phyloP scores from a whole-genome alignment of 352 stramenopile species.

The Globisporangium lucens region DNA sequence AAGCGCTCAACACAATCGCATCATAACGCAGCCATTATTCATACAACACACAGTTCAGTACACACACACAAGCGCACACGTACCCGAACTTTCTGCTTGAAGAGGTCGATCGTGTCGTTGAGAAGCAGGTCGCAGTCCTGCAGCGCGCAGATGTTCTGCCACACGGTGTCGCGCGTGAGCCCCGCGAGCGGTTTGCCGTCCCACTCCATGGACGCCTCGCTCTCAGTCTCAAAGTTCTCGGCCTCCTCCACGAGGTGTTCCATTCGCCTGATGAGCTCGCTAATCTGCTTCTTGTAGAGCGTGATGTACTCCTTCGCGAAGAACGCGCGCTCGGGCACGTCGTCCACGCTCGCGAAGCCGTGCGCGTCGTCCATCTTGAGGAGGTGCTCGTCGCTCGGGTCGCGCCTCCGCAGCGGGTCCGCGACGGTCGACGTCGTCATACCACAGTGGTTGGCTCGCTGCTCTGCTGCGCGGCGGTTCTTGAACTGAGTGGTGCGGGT shows the following conservation, averaged over 20 bases:
- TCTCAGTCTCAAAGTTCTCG: constrained; percentile 54
- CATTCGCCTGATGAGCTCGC: constrained; percentile 54
- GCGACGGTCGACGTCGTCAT: constrained; percentile 14
- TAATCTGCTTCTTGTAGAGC: constrained; percentile 58
- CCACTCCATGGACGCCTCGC: constrained; percentile 28
- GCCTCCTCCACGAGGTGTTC: constrained; percentile 55
- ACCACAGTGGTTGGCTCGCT: neutral
- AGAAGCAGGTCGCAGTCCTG: constrained; percentile 50
- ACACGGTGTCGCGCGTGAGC: constrained; percentile 50
- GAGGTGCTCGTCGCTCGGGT: constrained; percentile 4
- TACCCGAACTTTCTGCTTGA: constrained; percentile 59
- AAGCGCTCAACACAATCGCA: neutral
- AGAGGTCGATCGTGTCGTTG: constrained; percentile 33
- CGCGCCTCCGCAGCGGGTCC: neutral
- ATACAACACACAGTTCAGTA: neutral
- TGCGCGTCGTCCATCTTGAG: neutral
- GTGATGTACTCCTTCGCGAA: constrained; percentile 54
- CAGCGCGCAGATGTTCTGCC: constrained; percentile 60
- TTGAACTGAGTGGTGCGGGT: neutral
- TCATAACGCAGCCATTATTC: neutral
- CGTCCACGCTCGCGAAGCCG: constrained; percentile 31
- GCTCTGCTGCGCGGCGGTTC: neutral
- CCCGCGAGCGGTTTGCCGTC: constrained; percentile 36
- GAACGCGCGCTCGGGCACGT: constrained; percentile 48
- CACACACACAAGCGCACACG: constrained; percentile 6